Conservation (phyloP, 495 filamentous ascomycete genomes). For the Polyplosphaeria fusca region DNA sequence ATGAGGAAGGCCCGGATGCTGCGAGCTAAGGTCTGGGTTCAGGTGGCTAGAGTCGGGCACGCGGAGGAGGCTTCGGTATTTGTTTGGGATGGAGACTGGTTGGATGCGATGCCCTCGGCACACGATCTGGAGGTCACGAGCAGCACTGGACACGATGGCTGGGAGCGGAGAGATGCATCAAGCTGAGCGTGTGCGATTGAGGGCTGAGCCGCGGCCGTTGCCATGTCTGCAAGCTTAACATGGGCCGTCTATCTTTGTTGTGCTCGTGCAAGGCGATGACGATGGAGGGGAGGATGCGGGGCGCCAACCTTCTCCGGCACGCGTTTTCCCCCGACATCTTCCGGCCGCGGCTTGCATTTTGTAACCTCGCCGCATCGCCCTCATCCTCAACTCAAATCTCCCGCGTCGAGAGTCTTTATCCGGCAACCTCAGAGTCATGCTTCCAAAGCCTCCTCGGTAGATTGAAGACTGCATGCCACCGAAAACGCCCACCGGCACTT, state of each 20-base stretch:
- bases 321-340: constrained; percentile 29
- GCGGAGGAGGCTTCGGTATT: constrained; percentile 34
- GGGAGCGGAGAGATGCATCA: not conserved
- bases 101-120: constrained; percentile 33
- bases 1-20: constrained; percentile 3
- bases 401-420: too few relatives aligned
- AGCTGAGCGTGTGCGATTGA: not conserved
- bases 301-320: constrained; percentile 15
- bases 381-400: too few relatives aligned
- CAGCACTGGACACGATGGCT: constrained; percentile 1
- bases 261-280: constrained; percentile 35
- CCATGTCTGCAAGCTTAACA: too few relatives aligned
- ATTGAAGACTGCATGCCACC: too few relatives aligned
- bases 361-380: too few relatives aligned
- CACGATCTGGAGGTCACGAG: constrained; percentile 27
- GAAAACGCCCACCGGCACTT: too few relatives aligned
- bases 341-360: constrained; percentile 24
- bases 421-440: too few relatives aligned
- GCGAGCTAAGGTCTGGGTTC: constrained; percentile 22
- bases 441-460: too few relatives aligned
- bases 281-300: constrained; percentile 23
- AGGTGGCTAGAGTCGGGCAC: constrained; percentile 36
- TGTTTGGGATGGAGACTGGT: constrained; percentile 20
- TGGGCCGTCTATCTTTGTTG: constrained; percentile 27
- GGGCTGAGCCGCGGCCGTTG: too few relatives aligned